Conservation (phyloP, 2,329 filamentous ascomycete species). For the Aspergillus versicolor region DNA sequence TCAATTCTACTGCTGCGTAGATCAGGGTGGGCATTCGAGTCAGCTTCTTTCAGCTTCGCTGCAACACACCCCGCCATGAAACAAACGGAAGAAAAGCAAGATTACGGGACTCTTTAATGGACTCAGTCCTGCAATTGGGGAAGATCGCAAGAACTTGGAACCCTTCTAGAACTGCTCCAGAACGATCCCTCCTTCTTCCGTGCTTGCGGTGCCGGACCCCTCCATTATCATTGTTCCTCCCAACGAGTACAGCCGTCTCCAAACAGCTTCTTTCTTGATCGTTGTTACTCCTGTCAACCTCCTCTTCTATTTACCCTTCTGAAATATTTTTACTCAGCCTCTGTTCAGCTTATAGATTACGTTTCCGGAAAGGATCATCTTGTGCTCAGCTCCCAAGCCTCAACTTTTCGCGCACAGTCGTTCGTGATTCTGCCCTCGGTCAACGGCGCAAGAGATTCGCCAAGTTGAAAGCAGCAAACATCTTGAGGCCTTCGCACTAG, state of each 20-base stretch:
- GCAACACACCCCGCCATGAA: neutral
- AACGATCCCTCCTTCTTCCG: neutral
- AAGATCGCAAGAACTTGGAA: neutral
- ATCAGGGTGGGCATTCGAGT: neutral
- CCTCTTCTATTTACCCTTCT: neutral
- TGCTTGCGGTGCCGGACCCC: neutral
- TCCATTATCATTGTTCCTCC: neutral
- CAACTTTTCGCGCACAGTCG: neutral
- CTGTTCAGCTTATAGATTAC: neutral
- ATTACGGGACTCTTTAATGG: neutral
- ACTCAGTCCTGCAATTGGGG: neutral
- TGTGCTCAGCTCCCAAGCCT: neutral
- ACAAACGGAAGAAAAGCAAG: conserved; percentile 5
- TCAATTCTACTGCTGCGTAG: neutral
- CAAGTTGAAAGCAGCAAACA: neutral
- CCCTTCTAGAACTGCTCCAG: conserved; percentile 12
- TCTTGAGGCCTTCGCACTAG: neutral
- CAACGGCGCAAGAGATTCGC: neutral
- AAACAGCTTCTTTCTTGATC: neutral
- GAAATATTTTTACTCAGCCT: neutral
- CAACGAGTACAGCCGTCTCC: neutral
- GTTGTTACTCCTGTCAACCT: neutral
- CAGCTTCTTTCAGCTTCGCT: neutral
- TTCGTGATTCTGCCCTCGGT: neutral
- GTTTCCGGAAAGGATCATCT: neutral